Percentiles rank a stretch among this genome's conserved stretches.
Evolutionary conservation across 148 eudicot species (phyloP).

Genomic region (Rhododendron simsii): DNA sequence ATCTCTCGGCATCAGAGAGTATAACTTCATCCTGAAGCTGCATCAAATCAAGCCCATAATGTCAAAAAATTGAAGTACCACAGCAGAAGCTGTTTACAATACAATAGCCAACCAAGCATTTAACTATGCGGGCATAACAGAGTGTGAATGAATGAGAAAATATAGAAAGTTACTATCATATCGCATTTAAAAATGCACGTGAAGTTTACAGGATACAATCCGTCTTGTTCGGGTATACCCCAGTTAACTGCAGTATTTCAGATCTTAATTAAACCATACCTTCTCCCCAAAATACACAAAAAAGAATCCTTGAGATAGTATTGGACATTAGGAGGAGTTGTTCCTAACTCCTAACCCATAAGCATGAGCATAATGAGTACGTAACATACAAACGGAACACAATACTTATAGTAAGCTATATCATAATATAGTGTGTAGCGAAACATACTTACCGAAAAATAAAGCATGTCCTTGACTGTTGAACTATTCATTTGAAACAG

Average conservation of each 20-base stretch:
- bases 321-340: background rate
- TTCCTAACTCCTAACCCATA: background rate
- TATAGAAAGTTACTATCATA: background rate
- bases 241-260: background rate
- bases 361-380: background rate
- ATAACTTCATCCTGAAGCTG: conserved; percentile 98
- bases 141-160: background rate
- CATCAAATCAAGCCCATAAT: conserved; percentile 15
- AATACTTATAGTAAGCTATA: background rate
- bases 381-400: background rate
- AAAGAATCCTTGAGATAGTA: background rate
- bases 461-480: background rate
- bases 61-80: background rate
- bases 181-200: background rate
- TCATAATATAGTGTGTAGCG: no score
- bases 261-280: background rate
- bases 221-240: background rate
- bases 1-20: conserved; percentile 82
- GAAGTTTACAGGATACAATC: background rate
- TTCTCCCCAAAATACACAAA: background rate
- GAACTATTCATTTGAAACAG: background rate
- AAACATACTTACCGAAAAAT: background rate
- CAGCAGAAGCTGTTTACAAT: background rate
- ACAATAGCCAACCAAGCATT: background rate
- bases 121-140: background rate